These are phyloP conservation scores for Acephala macrosclerotiorum DNA, from an alignment of 2,329 filamentous ascomycete species.

Conservation along the genomic window DNA sequence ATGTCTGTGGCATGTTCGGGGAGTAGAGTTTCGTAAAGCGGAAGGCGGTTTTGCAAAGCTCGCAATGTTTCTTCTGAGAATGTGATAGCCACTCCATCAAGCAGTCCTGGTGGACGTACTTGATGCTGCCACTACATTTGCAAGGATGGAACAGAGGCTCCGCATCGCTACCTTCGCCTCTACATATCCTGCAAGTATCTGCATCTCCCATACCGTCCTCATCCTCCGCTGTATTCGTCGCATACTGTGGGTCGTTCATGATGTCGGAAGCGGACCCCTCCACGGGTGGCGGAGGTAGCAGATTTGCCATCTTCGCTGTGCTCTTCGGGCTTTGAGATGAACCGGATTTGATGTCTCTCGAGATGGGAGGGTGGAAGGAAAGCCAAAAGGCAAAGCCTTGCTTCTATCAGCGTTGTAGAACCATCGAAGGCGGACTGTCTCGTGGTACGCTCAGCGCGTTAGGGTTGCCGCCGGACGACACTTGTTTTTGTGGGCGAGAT, in stretches of 20 bases:
- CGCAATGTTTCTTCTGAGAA: slow-evolving; percentile 99
- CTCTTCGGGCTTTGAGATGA: not conserved
- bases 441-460: slow-evolving; percentile 1
- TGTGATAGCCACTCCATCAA: slow-evolving; percentile 99
- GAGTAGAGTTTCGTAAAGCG: slow-evolving; percentile 98
- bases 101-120: slow-evolving; percentile 97
- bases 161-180: slow-evolving; percentile 80
- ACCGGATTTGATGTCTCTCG: not conserved
- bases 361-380: not conserved
- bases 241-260: slow-evolving; percentile 64
- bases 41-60: slow-evolving; percentile 98
- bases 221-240: slow-evolving; percentile 46
- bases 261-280: slow-evolving; percentile 51
- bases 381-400: slow-evolving; percentile 40
- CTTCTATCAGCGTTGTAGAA: slow-evolving; percentile 30
- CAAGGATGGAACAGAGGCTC: slow-evolving; percentile 97
- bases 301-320: slow-evolving; percentile 32
- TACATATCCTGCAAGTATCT: slow-evolving; percentile 96
- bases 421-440: slow-evolving; percentile 33
- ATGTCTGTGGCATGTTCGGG: slow-evolving; percentile 85
- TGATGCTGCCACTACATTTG: slow-evolving; percentile 99
- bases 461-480: not conserved
- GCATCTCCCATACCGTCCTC: slow-evolving; percentile 46
- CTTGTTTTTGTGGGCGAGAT: not conserved
- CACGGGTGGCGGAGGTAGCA: not conserved